Percentiles rank a stretch among this genome's conserved stretches.
Conservation (phyloP, 179 eudicot genomes). For the Pouteria campechiana region DNA sequence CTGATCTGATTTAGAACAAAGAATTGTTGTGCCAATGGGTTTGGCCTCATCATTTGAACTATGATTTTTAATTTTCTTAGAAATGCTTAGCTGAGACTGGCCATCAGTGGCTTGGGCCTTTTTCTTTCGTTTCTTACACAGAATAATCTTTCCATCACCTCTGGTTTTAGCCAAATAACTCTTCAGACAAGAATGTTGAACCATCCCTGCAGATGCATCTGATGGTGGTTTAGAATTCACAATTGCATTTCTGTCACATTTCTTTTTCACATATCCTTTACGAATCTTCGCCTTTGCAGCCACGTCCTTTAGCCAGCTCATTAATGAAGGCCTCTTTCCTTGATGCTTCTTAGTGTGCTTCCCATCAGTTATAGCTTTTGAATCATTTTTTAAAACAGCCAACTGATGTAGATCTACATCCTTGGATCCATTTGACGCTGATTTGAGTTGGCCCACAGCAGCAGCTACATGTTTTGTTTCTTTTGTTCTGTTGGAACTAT, state of each 20-base stretch:
- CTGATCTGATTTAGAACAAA: neutral
- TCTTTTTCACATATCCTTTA: conserved; percentile 8
- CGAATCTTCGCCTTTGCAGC: conserved; percentile 16
- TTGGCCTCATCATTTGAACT: too few relatives aligned
- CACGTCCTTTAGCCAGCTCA: neutral
- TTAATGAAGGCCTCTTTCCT: conserved; percentile 10
- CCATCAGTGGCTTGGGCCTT: conserved; percentile 1
- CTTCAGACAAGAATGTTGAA: neutral
- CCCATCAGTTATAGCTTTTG: neutral
- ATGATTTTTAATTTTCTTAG: neutral
- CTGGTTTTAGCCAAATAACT: neutral
- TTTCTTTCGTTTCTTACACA: conserved; percentile 9
- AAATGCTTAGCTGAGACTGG: neutral
- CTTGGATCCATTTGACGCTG: conserved; percentile 1
- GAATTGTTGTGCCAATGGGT: neutral
- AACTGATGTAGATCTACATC: neutral
- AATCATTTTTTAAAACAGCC: conserved; percentile 1
- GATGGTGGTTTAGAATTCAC: conserved; percentile 10
- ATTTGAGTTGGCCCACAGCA: neutral
- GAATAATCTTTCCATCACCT: neutral
- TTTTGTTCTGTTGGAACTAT: neutral
- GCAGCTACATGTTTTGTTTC: neutral
- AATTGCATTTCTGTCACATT: conserved; percentile 2
- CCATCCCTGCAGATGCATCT: conserved; percentile 6
- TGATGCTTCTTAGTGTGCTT: conserved; percentile 4